Evolutionary conservation across 2,329 filamentous ascomycete species (phyloP).

Genomic region (Graphiopsis chlorocephala): DNA sequence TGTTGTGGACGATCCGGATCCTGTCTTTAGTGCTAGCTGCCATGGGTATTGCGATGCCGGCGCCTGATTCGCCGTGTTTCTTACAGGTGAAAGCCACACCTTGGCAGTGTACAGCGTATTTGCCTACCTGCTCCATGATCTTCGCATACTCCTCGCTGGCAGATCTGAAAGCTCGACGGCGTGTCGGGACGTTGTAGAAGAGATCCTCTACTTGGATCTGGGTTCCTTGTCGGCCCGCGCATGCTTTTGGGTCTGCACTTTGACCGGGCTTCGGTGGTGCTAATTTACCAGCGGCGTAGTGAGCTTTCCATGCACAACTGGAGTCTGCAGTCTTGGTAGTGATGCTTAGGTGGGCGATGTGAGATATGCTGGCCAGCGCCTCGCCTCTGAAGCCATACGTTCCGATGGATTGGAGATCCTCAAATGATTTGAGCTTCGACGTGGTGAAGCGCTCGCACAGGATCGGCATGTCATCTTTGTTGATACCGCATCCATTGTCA

Average conservation of each 20-base stretch:
- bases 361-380: constrained; percentile 93
- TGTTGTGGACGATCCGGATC: constrained; percentile 87
- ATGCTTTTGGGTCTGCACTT: constrained; percentile 77
- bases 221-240: constrained; percentile 83
- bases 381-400: constrained; percentile 99
- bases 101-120: constrained; percentile 87
- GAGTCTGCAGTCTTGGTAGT: constrained; percentile 91
- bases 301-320: constrained; percentile 83
- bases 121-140: constrained; percentile 89
- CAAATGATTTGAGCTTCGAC: constrained; percentile 89
- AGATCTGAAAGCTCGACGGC: constrained; percentile 85
- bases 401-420: constrained; percentile 83
- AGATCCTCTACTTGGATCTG: constrained; percentile 94
- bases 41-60: constrained; percentile 74
- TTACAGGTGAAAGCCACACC: constrained; percentile 96
- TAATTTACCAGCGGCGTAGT: constrained; percentile 80
- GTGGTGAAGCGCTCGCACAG: constrained; percentile 96
- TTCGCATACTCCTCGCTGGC: constrained; percentile 95
- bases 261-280: constrained; percentile 84
- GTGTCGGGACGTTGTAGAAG: constrained; percentile 92
- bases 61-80: constrained; percentile 84
- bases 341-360: constrained; percentile 92
- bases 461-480: constrained; percentile 87
- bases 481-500: constrained; percentile 94
- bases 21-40: constrained; percentile 72